Conservation (phyloP, 164 flowering plant species). For the Kalanchoe fedtschenkoi region DNA sequence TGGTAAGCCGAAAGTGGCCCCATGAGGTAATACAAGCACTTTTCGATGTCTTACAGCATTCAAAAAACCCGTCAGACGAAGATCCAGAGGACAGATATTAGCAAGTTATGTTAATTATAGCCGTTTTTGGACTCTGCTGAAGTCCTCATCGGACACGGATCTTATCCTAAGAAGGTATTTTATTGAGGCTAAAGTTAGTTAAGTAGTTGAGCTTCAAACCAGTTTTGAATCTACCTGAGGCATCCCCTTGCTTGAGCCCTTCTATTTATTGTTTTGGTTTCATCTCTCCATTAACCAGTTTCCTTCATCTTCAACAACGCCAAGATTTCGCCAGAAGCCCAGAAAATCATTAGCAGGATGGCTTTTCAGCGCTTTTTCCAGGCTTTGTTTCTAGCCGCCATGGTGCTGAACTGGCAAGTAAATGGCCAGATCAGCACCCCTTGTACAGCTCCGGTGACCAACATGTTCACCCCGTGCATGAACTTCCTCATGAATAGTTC, state of each 20-base stretch:
- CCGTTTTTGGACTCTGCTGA: no score
- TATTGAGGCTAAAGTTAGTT: slow-evolving; percentile 23
- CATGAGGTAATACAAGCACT: slow-evolving; percentile 1
- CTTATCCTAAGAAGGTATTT: not conserved
- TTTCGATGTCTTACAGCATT: no score
- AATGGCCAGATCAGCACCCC: slow-evolving; percentile 37
- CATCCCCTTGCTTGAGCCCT: slow-evolving; percentile 5
- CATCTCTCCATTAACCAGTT: not conserved
- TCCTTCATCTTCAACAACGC: not conserved
- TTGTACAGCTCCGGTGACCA: slow-evolving; percentile 48
- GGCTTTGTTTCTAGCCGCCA: slow-evolving; percentile 12
- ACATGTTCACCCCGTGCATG: slow-evolving; percentile 60
- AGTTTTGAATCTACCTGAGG: slow-evolving; percentile 28
- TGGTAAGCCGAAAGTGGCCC: not conserved
- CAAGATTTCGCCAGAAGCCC: not conserved
- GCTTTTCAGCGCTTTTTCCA: slow-evolving; percentile 7
- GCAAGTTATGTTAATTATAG: no score
- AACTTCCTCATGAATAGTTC: slow-evolving; percentile 43
- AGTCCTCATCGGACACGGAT: not conserved
- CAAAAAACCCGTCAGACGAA: not conserved
- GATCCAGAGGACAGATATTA: not conserved
- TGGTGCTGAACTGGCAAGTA: slow-evolving; percentile 20
- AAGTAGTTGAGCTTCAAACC: slow-evolving; percentile 56
- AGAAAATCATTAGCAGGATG: not conserved
- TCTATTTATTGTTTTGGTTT: slow-evolving; percentile 17